Base-by-base conservation (phyloP, 176 grass and related monocot species). In the Paspalum notatum region DNA sequence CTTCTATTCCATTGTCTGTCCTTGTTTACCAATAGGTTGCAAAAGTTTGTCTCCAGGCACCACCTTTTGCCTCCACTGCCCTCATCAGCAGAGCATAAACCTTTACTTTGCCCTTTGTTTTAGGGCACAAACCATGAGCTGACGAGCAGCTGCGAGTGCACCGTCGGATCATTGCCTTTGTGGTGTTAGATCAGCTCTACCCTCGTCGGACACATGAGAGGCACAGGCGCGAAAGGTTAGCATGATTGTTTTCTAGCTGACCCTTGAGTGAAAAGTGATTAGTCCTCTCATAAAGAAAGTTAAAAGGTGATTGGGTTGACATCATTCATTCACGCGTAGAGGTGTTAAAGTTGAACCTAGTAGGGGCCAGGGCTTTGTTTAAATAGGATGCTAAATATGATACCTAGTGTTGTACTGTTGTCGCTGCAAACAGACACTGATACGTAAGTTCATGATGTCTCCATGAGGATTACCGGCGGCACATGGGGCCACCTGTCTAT, bases 231-330 rank as follows among this genome's bases (percentile, higher is more conserved):
- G 8, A 88, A 88, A 89, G 81, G 22, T 62, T 75, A 60, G 13
- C 21, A 9, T 14, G 5, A 40, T 39, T 75, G 26, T 68, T 56
- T 32, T 17, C 26, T 10, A 5, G 18, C 25, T 62, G 16, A 62
- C 47, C 21, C 41, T 24, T 12, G 66, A 68, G 42, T 68, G 51
- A 84, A 84, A 84, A 71, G 18, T 24, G 46, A 49, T 38, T 89
- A 84, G 51, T 70, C 67, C 44, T 26, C 67, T 6, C 67, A 10
- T 22, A 17, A 0, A 68, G n/a, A 49, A 69, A 70, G 67, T 52
- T 39, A 85, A 89, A 85, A 82, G n/a, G 52, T 21, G 45, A 48
- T 21, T 88, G 80, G 51, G 62, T 84, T 71, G 82, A 76, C 82
- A 80, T n/a, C n/a, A n/a, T n/a, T 80, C 82, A 80, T 76, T 80